Evolutionary conservation across 164 flowering plant genomes (phyloP).

Genomic region (Litsea cubeba): DNA sequence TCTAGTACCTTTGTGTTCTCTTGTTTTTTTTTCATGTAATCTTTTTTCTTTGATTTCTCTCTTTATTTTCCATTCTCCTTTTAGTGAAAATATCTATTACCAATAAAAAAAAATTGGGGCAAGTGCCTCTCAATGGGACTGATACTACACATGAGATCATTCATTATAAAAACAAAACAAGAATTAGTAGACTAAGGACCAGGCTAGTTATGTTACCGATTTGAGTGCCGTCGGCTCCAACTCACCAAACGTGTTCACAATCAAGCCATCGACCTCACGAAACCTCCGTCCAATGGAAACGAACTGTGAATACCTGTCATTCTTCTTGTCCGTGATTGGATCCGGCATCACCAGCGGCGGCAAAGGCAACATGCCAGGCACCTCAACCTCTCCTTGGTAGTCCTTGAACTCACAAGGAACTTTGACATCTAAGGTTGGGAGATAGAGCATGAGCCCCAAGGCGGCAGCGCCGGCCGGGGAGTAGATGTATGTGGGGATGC

Average conservation of each 20-base stretch:
- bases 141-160: too few relatives aligned
- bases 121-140: too few relatives aligned
- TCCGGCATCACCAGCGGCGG: conserved; percentile 10
- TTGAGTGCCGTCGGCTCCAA: neutral
- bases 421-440: neutral
- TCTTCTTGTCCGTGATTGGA: neutral
- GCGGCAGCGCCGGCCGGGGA: conserved; percentile 6
- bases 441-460: conserved; percentile 13
- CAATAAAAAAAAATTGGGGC: too few relatives aligned
- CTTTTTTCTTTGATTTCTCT: too few relatives aligned
- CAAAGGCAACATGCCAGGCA: conserved; percentile 10
- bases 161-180: too few relatives aligned
- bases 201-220: neutral
- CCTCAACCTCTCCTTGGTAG: neutral
- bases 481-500: conserved; percentile 32
- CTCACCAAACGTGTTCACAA: conserved; percentile 10
- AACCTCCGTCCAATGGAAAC: neutral
- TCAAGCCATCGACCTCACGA: conserved; percentile 1
- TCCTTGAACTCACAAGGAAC: neutral
- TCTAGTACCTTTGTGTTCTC: too few relatives aligned
- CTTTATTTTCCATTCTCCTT: too few relatives aligned
- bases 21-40: too few relatives aligned
- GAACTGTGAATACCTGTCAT: conserved; percentile 4
- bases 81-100: too few relatives aligned
- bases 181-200: too few relatives aligned